Evolutionary conservation across 225 moss, liverwort and hornwort genomes (phyloP), one percentile per base, ranked within the genome.

Genomic region (Takakia lepidozioides): DNA sequence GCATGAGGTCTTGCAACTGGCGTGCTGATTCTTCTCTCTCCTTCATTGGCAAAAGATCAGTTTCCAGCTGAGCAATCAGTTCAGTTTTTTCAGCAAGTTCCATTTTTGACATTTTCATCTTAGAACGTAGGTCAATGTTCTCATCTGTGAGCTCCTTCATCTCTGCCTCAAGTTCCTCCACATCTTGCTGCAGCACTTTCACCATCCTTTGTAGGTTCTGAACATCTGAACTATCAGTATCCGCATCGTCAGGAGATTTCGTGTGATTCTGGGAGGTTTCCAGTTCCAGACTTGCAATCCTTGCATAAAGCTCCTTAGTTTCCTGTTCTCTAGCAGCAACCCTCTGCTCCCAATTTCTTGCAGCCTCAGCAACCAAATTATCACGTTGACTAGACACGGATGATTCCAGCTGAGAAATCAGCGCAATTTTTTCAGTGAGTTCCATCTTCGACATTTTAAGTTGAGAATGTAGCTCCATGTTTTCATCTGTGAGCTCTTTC

Each of bases 81-180:
- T 64, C 61, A 21, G 43, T 59, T 49, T 81, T 86, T 56, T 58
- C 61, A 41, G 51, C 49, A 22, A 72, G 49, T 54, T 82, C 73
- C 49, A 52, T 56, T 45, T 61, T 85, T 55, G 63, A 38, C 25
- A 48, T 49, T 61, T 81, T 70, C 54, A 83, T 52, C 30, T 80
- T 88, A 25, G 74, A 46, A 39, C 71, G 71, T 46, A 92, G 72
- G 28, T 88, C 85, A 37, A 64, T 26, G 48, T 83, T 92, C 52
- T 92, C 92, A 65, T 92, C 80, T 14, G 83, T 70, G 61, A 93
- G 54, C 30, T 81, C 88, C 45, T 57, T 78, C 16, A 73, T 65
- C 36, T 93, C 92, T 8, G 68, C 64, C 65, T 93, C 92, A 38
- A 93, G 39, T 38, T 93, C 92, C 60, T 93, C 92, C 35, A 93